phyloP scores from a whole-genome alignment of 176 grass and related monocot genomes.

The Poa annua region DNA sequence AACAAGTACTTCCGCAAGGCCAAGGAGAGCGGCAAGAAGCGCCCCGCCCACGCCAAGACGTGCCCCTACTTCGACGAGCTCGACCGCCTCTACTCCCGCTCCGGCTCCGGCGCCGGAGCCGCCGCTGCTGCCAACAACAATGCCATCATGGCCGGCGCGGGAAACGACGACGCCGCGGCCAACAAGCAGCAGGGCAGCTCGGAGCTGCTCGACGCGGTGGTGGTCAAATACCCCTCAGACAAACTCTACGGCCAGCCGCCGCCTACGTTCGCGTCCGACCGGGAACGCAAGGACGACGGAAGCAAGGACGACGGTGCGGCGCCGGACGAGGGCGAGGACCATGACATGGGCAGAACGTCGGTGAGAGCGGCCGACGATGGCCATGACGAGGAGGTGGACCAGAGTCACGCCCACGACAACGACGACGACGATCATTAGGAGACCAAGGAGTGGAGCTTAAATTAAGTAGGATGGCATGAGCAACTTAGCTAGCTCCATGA shows the following conservation, averaged over 20 bases:
- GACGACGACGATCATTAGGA: conserved; percentile 32
- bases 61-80: conserved; percentile 94
- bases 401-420: conserved; percentile 45
- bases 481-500: conserved; percentile 13
- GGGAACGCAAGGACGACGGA: not conserved
- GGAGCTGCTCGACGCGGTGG: conserved; percentile 79
- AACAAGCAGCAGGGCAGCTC: conserved; percentile 49
- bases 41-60: conserved; percentile 73
- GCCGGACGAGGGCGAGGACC: not conserved
- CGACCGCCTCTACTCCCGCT: conserved; percentile 79
- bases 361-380: conserved; percentile 26
- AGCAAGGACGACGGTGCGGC: not conserved
- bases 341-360: not conserved
- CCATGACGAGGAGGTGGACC: conserved; percentile 47
- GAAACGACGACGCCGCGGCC: not conserved
- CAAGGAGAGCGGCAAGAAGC: conserved; percentile 82
- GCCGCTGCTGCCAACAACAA: not conserved
- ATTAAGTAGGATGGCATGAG: not conserved
- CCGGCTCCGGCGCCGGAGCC: not conserved
- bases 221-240: conserved; percentile 66
- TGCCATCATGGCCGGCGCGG: not conserved
- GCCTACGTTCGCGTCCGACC: conserved; percentile 39
- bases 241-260: conserved; percentile 38
- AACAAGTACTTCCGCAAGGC: conserved; percentile 98
- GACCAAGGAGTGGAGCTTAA: not conserved